Conservation (phyloP, 2,329 filamentous ascomycete genomes). For the Fusarium sulawesiense region DNA sequence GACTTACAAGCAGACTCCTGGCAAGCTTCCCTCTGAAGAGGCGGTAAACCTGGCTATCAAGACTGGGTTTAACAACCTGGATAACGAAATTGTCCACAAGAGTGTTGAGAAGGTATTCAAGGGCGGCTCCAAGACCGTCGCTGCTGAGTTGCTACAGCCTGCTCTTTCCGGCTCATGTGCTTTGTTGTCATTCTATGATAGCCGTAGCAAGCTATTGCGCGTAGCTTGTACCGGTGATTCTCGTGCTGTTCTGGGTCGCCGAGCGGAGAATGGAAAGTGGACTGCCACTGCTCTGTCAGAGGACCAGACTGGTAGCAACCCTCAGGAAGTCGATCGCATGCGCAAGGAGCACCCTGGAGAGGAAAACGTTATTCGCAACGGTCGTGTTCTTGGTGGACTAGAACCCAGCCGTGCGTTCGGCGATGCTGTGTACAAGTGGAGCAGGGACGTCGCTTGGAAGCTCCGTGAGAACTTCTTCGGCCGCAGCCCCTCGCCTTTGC, state of each 20-base stretch:
- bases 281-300: slow-evolving; percentile 88
- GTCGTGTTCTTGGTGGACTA: slow-evolving; percentile 88
- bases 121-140: slow-evolving; percentile 87
- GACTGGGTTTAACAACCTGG: slow-evolving; percentile 85
- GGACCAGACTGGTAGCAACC: slow-evolving; percentile 92
- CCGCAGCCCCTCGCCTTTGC: slow-evolving; percentile 76
- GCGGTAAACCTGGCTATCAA: slow-evolving; percentile 94
- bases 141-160: slow-evolving; percentile 90
- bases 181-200: slow-evolving; percentile 95
- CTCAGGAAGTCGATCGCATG: slow-evolving; percentile 84
- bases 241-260: slow-evolving; percentile 89
- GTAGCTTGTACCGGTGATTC: slow-evolving; percentile 97
- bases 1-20: slow-evolving; percentile 81
- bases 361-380: slow-evolving; percentile 86
- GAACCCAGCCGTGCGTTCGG: slow-evolving; percentile 96
- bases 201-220: slow-evolving; percentile 83
- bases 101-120: slow-evolving; percentile 93
- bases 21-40: slow-evolving; percentile 76
- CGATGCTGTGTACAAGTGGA: slow-evolving; percentile 98
- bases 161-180: slow-evolving; percentile 98
- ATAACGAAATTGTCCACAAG: slow-evolving; percentile 94
- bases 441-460: slow-evolving; percentile 81
- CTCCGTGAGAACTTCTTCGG: slow-evolving; percentile 90
- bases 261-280: slow-evolving; percentile 86
- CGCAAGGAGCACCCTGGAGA: slow-evolving; percentile 90